Evolutionary conservation across 768 basidiomycete species (phyloP).

Genomic region (Ephemerocybe angulata): DNA sequence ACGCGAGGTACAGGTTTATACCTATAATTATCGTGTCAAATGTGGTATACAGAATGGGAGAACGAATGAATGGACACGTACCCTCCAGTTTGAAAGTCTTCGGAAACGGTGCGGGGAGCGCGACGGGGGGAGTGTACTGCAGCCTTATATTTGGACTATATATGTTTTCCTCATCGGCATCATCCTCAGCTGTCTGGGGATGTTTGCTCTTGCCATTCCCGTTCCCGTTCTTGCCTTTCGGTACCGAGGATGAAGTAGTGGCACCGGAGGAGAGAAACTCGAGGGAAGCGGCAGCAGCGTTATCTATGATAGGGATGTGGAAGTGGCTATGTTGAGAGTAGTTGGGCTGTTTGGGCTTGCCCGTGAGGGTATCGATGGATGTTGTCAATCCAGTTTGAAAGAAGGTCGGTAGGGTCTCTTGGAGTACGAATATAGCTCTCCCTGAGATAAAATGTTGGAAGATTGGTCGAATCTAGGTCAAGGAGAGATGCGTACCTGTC

Average conservation of each 20-base stretch:
- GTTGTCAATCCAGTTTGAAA: slow-evolving; percentile 65
- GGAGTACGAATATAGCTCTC: slow-evolving; percentile 65
- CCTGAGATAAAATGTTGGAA: slow-evolving; percentile 37
- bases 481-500: slow-evolving; percentile 46
- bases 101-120: slow-evolving; percentile 67
- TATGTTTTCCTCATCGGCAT: slow-evolving; percentile 42
- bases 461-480: neutral
- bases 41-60: neutral
- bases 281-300: slow-evolving; percentile 3
- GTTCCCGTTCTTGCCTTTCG: slow-evolving; percentile 9
- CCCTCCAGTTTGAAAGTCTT: slow-evolving; percentile 69
- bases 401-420: slow-evolving; percentile 68
- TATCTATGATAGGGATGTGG: slow-evolving; percentile 7
- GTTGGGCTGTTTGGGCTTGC: slow-evolving; percentile 23
- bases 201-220: neutral
- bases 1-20: slow-evolving; percentile 67
- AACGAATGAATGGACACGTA: slow-evolving; percentile 24
- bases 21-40: slow-evolving; percentile 35
- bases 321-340: slow-evolving; percentile 5
- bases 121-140: slow-evolving; percentile 64
- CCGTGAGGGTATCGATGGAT: slow-evolving; percentile 46
- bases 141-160: slow-evolving; percentile 65
- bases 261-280: slow-evolving; percentile 18
- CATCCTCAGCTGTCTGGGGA: slow-evolving; percentile 17
- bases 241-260: slow-evolving; percentile 20